These are phyloP conservation scores for Gremmenia infestans DNA, from an alignment of 2,329 filamentous ascomycete species.

Conservation along the genomic window DNA sequence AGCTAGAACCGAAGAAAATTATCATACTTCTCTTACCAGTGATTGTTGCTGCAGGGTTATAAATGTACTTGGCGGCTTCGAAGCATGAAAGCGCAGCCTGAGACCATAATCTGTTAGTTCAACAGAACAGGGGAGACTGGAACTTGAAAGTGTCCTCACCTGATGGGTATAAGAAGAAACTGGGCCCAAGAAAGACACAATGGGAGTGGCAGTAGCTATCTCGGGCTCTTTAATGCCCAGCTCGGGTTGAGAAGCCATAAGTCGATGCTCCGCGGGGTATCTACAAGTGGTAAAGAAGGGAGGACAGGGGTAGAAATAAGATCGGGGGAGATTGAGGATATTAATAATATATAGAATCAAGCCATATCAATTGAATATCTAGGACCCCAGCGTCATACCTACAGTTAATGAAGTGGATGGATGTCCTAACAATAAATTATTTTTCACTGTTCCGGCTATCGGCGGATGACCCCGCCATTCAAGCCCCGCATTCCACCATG, in stretches of 20 bases:
- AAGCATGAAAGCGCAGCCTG: constrained; percentile 52
- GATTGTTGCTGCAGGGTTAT: constrained; percentile 42
- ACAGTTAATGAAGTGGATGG: not conserved
- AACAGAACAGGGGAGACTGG: constrained; percentile 8
- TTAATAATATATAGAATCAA: not conserved
- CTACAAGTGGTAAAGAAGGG: not conserved
- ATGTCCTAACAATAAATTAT: not conserved
- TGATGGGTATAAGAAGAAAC: constrained; percentile 65
- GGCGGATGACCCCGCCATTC: not conserved
- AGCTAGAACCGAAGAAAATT: constrained; percentile 1
- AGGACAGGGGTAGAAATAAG: not conserved
- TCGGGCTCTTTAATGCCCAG: not conserved
- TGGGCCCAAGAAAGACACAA: constrained; percentile 57
- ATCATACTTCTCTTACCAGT: constrained; percentile 28
- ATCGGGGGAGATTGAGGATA: not conserved
- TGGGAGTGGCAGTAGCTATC: constrained; percentile 16
- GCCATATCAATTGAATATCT: constrained; percentile 1
- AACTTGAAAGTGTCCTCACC: constrained; percentile 37
- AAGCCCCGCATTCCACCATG: not conserved
- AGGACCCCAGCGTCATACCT: not conserved
- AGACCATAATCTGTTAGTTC: constrained; percentile 25
- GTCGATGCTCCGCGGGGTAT: not conserved
- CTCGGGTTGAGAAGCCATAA: not conserved
- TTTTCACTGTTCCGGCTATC: not conserved
- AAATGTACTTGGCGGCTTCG: constrained; percentile 31